These are phyloP conservation scores for Thelonectria olida DNA, from an alignment of 2,329 filamentous ascomycete species.

Conservation along the genomic window DNA sequence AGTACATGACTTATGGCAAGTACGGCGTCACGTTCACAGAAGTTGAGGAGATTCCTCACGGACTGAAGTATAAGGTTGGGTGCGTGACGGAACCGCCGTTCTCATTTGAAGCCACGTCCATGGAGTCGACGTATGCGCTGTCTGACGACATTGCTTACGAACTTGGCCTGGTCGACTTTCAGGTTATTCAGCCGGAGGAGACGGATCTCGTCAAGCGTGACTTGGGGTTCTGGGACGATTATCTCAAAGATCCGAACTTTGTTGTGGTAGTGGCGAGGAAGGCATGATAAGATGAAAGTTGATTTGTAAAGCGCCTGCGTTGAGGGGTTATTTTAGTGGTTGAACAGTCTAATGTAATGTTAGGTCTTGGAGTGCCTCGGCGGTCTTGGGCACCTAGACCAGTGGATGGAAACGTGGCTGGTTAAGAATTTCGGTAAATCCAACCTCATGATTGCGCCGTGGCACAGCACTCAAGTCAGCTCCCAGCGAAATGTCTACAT, in stretches of 20 bases:
- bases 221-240: background rate
- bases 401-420: too few relatives aligned
- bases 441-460: too few relatives aligned
- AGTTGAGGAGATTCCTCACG: background rate
- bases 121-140: background rate
- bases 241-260: background rate
- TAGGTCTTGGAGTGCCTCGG: background rate
- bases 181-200: background rate
- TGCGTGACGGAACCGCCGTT: background rate
- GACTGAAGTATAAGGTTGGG: background rate
- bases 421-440: background rate
- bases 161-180: background rate
- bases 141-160: background rate
- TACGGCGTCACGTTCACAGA: background rate
- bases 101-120: background rate
- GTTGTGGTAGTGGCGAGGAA: background rate
- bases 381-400: background rate
- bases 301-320: background rate
- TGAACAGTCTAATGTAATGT: background rate
- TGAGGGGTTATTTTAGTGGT: background rate
- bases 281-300: background rate
- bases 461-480: too few relatives aligned
- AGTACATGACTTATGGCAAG: background rate
- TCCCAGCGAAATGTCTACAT: too few relatives aligned
- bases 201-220: background rate